Base-by-base conservation (phyloP, 2,329 filamentous ascomycete species). In the Spiromastix sp. region DNA sequence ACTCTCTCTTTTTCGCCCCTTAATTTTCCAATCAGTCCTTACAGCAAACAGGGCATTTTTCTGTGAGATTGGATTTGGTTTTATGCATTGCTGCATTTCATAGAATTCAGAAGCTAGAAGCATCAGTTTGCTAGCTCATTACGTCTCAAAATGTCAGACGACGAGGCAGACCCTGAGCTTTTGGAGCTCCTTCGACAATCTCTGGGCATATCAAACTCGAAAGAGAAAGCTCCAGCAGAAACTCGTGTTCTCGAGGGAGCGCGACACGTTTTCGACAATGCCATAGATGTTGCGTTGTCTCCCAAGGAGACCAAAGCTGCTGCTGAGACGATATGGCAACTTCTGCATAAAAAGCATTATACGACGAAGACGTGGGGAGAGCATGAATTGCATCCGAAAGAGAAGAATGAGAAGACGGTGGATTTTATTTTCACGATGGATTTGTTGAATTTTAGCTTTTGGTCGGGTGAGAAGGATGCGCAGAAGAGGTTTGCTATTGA, bases 351-450 rank as follows among this genome's bases (percentile, higher is more conserved):
- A 56, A 85, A 85, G 53, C 64, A 70, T 24, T 96, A 93, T 61
- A 91, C 84, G 4, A 85, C 84, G 0, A 74, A 82, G 42, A 81
- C 77, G 6, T 98, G 91, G 91, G 76, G 83, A 10, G 72, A 81
- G 50, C 86, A 96, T 57, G 83, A 91, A 54, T 67, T 98, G 25
- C 91, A 98, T 51, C 91, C 91, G 1, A 82, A 87, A 56, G 51
- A 73, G 27, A 85, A 85, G 52, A 79, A 93, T 52, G 82, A 85
- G 51, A 71, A 61, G 33, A 87, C 85, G 0, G 76, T 93, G 15
- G 80, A 84, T 43, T 96, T 98, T 55, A 89, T 98, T 49, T 96
- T 98, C 56, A 85, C 84, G 13, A 93, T 98, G 85, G 91, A 98
- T 56, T 60, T 98, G 18, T 66, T 98, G 33, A 98, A 98, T 56